Evolutionary conservation across 352 stramenopile genomes (phyloP).

Genomic region (Phytopythium mirpurense): DNA sequence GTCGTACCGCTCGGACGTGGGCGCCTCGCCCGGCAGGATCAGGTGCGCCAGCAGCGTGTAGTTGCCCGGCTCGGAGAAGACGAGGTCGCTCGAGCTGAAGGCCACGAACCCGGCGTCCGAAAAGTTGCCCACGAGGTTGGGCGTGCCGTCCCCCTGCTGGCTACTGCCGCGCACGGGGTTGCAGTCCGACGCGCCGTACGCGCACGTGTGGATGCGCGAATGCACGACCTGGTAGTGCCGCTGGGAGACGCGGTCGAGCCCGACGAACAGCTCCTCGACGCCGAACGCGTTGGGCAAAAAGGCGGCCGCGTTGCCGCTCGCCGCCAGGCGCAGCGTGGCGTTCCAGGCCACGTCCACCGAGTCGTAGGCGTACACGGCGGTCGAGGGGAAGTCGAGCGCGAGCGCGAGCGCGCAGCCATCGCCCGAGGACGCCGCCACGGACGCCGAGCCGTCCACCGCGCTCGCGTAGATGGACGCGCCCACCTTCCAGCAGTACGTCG

Average conservation of each 20-base stretch:
- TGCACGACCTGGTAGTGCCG: conserved; percentile 45
- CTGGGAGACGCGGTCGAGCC: conserved; percentile 48
- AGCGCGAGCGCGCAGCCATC: conserved; percentile 49
- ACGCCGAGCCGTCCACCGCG: conserved; percentile 30
- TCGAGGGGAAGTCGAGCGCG: conserved; percentile 32
- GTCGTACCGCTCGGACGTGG: conserved; percentile 48
- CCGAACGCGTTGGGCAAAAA: conserved; percentile 45
- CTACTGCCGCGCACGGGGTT: conserved; percentile 43
- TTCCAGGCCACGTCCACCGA: conserved; percentile 63
- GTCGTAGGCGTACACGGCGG: conserved; percentile 49
- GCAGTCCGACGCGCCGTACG: conserved; percentile 30
- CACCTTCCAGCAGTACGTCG: conserved; percentile 61
- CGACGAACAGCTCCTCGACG: conserved; percentile 31
- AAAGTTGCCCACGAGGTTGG: conserved; percentile 54
- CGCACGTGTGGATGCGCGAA: conserved; percentile 52
- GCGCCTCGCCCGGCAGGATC: conserved; percentile 40
- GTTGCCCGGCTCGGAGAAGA: conserved; percentile 37
- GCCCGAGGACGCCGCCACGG: conserved; percentile 28
- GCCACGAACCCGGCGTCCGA: conserved; percentile 25
- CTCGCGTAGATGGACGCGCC: conserved; percentile 50
- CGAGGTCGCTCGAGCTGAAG: conserved; percentile 54
- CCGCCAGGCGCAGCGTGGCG: conserved; percentile 30
- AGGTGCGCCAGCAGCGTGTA: conserved; percentile 61
- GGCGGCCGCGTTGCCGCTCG: conserved; percentile 15
- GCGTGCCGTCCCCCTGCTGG: conserved; percentile 38